Conservation (phyloP, 768 basidiomycete genomes). For the Panaeolus cyanescens region DNA sequence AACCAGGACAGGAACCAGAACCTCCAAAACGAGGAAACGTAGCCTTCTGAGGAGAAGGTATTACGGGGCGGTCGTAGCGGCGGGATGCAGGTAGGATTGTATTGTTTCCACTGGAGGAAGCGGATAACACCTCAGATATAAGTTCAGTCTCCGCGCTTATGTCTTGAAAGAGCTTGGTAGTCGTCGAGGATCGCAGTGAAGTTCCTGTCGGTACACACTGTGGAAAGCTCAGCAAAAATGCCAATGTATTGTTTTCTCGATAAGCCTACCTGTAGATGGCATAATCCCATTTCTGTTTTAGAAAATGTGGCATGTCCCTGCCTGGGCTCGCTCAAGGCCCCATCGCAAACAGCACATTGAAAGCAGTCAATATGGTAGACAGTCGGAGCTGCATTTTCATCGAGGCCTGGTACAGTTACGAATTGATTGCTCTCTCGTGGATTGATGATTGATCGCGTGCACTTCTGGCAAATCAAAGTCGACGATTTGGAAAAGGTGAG, state of each 20-base stretch:
- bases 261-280: constrained; percentile 60
- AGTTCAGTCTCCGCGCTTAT: constrained; percentile 5
- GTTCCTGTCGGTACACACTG: constrained; percentile 46
- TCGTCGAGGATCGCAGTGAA: constrained; percentile 36
- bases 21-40: constrained; percentile 60
- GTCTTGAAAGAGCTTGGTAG: constrained; percentile 24
- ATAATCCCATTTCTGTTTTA: constrained; percentile 61
- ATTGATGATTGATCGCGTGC: constrained; percentile 58
- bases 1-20: constrained; percentile 71
- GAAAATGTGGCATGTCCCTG: constrained; percentile 75
- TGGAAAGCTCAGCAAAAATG: constrained; percentile 5
- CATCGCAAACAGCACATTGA: constrained; percentile 66
- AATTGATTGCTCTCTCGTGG: constrained; percentile 61
- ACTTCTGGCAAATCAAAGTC: constrained; percentile 53
- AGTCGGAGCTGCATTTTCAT: constrained; percentile 47
- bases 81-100: constrained; percentile 23
- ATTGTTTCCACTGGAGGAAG: constrained; percentile 14
- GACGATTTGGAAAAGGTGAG: constrained; percentile 37
- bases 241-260: not conserved
- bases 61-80: constrained; percentile 25
- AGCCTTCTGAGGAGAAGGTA: constrained; percentile 23
- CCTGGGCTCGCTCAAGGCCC: constrained; percentile 59
- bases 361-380: constrained; percentile 80
- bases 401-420: constrained; percentile 67
- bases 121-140: constrained; percentile 4